Conservation (phyloP, 768 basidiomycete genomes). For the Trametes cingulata region DNA sequence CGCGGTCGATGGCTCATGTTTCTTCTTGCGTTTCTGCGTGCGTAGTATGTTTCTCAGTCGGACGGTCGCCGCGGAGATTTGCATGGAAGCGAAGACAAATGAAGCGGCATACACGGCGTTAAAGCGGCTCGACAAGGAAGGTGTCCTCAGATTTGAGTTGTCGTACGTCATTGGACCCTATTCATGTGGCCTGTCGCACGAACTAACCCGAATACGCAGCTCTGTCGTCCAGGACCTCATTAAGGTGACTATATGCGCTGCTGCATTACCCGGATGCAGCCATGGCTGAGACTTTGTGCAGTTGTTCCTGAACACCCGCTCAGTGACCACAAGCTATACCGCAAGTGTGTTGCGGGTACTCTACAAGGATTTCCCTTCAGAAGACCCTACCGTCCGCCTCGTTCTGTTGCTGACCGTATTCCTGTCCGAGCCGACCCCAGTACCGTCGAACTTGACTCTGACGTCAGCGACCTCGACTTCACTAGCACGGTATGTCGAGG, state of each 20-base stretch:
- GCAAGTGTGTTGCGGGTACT: slow-evolving; percentile 59
- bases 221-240: slow-evolving; percentile 64
- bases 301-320: slow-evolving; percentile 72
- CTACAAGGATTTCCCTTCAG: slow-evolving; percentile 65
- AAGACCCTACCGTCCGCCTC: slow-evolving; percentile 60
- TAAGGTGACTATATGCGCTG: slow-evolving; percentile 45
- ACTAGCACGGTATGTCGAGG: slow-evolving; percentile 12
- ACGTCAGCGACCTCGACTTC: slow-evolving; percentile 27
- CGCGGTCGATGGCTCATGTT: slow-evolving; percentile 12
- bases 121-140: slow-evolving; percentile 63
- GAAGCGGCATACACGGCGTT: slow-evolving; percentile 68
- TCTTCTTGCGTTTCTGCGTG: not conserved
- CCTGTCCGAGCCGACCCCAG: slow-evolving; percentile 34
- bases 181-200: not conserved
- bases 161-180: slow-evolving; percentile 43
- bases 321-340: slow-evolving; percentile 52
- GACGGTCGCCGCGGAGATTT: slow-evolving; percentile 81
- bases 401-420: slow-evolving; percentile 76
- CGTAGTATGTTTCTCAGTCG: slow-evolving; percentile 79
- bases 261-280: not conserved
- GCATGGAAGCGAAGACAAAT: slow-evolving; percentile 78
- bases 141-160: slow-evolving; percentile 68
- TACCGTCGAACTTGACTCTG: slow-evolving; percentile 23
- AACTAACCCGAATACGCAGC: slow-evolving; percentile 29
- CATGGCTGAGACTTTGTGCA: slow-evolving; percentile 29